phyloP scores from a whole-genome alignment of 169 alveolate species.

The Eimeria acervulina region DNA sequence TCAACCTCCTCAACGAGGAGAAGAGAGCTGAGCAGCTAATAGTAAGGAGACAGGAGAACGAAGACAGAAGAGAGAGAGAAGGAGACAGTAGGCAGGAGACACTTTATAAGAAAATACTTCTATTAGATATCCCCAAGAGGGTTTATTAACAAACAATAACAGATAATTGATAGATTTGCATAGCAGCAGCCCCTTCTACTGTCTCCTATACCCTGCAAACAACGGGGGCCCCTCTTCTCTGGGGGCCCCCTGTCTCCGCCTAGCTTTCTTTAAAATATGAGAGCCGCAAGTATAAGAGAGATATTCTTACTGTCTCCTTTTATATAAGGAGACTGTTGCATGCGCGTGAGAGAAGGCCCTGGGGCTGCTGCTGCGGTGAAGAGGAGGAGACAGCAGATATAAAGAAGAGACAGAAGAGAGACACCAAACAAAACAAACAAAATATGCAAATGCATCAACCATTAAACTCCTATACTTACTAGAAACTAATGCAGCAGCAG shows the following conservation, averaged over 20 bases:
- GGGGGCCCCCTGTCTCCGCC: constrained; percentile 12
- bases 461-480: background rate
- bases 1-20: background rate
- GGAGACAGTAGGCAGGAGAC: too few species aligned
- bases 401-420: too few species aligned
- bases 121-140: too few species aligned
- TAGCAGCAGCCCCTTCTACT: too few species aligned
- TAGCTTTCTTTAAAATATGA: too few species aligned
- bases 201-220: too few species aligned
- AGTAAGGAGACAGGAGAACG: background rate
- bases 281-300: background rate
- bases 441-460: background rate
- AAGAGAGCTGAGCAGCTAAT: too few species aligned
- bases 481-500: background rate
- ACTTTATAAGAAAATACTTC: too few species aligned
- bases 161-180: too few species aligned
- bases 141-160: too few species aligned
- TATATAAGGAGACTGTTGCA: background rate
- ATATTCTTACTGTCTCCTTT: background rate
- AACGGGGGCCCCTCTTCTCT: background rate
- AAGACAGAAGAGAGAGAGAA: too few species aligned
- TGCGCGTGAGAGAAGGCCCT: background rate
- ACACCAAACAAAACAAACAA: background rate
- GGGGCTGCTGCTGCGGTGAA: background rate
- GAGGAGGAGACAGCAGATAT: background rate